Conservation (phyloP, 768 basidiomycete species). For the Pisolithus tinctorius region DNA sequence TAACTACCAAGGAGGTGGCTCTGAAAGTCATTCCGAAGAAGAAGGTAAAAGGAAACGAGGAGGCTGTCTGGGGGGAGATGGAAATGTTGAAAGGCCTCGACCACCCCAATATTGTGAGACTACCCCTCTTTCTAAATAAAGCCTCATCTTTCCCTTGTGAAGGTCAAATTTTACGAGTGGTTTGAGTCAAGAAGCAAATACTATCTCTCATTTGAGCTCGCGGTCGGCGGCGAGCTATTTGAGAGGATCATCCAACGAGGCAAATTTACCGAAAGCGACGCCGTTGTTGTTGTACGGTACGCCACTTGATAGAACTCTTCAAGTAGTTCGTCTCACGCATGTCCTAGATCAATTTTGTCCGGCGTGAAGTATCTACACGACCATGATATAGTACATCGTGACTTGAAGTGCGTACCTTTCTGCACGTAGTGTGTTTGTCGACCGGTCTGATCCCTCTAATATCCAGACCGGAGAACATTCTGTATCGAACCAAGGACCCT, state of each 20-base stretch:
- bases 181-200: constrained; percentile 94
- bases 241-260: constrained; percentile 79
- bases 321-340: neutral
- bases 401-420: constrained; percentile 64
- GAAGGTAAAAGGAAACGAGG: constrained; percentile 88
- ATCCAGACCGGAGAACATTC: constrained; percentile 86
- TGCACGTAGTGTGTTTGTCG: neutral
- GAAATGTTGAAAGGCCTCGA: constrained; percentile 83
- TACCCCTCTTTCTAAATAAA: neutral
- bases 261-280: constrained; percentile 92
- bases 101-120: constrained; percentile 81
- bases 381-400: constrained; percentile 92
- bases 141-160: neutral
- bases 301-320: constrained; percentile 17
- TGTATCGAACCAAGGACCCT: constrained; percentile 72
- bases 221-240: constrained; percentile 91
- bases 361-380: constrained; percentile 88
- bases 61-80: constrained; percentile 89
- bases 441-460: neutral
- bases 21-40: constrained; percentile 93
- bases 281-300: constrained; percentile 66
- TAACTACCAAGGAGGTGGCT: constrained; percentile 66
- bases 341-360: constrained; percentile 63
- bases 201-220: constrained; percentile 93
- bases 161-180: constrained; percentile 97